phyloP scores from a whole-genome alignment of 169 alveolate species.

The Eimeria falciformis region DNA sequence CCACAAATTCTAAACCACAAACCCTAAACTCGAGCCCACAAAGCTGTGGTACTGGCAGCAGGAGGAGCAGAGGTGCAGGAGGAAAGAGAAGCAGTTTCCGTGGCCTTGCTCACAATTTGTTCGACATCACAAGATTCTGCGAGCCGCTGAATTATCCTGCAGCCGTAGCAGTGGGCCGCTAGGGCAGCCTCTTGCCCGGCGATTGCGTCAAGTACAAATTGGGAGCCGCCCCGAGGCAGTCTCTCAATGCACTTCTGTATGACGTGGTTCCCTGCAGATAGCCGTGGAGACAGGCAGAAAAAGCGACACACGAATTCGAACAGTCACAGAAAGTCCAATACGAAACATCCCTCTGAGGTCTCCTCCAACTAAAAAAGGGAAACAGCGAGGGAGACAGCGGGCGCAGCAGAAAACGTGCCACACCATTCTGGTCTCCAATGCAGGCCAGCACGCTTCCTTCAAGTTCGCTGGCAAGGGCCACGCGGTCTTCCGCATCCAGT shows the following conservation, averaged over 20 bases:
- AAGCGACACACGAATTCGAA: not conserved
- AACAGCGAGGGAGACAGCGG: not conserved
- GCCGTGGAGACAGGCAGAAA: constrained; percentile 1
- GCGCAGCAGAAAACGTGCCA: not conserved
- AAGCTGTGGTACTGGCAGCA: not conserved
- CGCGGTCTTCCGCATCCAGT: constrained; percentile 77
- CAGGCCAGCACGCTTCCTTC: constrained; percentile 81
- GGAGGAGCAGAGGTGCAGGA: too few relatives aligned
- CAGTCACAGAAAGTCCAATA: not conserved
- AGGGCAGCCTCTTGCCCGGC: constrained; percentile 75
- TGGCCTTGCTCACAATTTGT: constrained; percentile 62
- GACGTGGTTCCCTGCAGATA: constrained; percentile 81
- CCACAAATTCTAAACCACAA: not conserved
- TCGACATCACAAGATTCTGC: constrained; percentile 85
- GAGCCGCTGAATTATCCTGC: constrained; percentile 90
- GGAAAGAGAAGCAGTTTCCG: too few relatives aligned
- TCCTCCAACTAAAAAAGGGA: not conserved
- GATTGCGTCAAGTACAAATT: constrained; percentile 81
- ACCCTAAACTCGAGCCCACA: not conserved
- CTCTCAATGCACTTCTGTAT: constrained; percentile 84
- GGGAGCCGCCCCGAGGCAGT: constrained; percentile 79
- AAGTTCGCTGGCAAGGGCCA: constrained; percentile 77
- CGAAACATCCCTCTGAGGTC: not conserved
- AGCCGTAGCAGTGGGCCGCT: constrained; percentile 88
- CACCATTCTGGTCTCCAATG: constrained; percentile 85